Conservation (phyloP, 371 early-diverging fungal species). For the Rhizopus delemar region DNA sequence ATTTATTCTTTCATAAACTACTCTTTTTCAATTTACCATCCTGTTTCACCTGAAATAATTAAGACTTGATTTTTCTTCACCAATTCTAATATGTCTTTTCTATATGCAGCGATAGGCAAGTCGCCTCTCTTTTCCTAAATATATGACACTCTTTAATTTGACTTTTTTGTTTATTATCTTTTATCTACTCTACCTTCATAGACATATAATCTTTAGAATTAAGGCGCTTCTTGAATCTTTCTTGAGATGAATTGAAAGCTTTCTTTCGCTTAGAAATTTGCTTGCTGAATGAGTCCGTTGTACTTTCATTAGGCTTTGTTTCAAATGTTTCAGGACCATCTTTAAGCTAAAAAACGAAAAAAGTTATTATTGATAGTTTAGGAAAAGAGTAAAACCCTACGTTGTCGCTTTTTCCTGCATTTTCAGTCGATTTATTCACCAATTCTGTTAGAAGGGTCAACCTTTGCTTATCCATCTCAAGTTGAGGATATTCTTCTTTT, state of each 20-base stretch:
- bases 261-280: slow-evolving; percentile 1
- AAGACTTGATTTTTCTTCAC: slow-evolving; percentile 64
- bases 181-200: slow-evolving; percentile 30
- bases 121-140: slow-evolving; percentile 52
- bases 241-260: slow-evolving; percentile 21
- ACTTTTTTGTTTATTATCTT: neutral
- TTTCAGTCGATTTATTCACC: slow-evolving; percentile 19
- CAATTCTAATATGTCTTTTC: slow-evolving; percentile 54
- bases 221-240: slow-evolving; percentile 36
- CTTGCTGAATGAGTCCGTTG: slow-evolving; percentile 3
- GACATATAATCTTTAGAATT: slow-evolving; percentile 34
- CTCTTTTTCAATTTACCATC: slow-evolving; percentile 52
- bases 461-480: slow-evolving; percentile 31
- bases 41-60: slow-evolving; percentile 91
- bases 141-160: neutral
- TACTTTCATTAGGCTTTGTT: neutral
- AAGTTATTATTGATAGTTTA: neutral
- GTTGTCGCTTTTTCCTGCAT: slow-evolving; percentile 4
- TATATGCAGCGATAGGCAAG: slow-evolving; percentile 65
- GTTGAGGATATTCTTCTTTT: slow-evolving; percentile 22
- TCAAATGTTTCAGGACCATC: neutral
- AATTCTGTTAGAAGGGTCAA: slow-evolving; percentile 31
- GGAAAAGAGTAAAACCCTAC: slow-evolving; percentile 7
- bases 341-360: neutral
- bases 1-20: slow-evolving; percentile 32